Percentiles rank a stretch among this genome's conserved stretches.
Evolutionary conservation across 495 filamentous ascomycete species (phyloP).

Genomic region (Podospora appendiculata): DNA sequence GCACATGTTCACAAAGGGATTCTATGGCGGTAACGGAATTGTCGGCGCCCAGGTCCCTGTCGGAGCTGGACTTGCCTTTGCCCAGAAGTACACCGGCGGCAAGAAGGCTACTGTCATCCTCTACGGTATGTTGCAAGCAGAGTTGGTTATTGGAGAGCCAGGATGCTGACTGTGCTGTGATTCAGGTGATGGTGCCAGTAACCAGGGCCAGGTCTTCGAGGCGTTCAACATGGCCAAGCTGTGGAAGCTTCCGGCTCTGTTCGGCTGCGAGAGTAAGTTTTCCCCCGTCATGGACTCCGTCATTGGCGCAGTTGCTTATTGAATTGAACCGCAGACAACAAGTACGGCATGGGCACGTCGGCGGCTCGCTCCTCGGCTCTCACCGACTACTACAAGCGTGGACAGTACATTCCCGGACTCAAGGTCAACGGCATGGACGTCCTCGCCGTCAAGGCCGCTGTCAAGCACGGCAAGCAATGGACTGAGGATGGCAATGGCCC

Average conservation of each 20-base stretch:
- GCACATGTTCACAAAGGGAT: conserved; percentile 99
- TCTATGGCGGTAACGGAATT: conserved; percentile 98
- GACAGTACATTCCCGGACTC: conserved; percentile 97
- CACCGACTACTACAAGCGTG: conserved; percentile 99
- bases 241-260: conserved; percentile 90
- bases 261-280: conserved; percentile 92
- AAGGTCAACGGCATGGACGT: conserved; percentile 99
- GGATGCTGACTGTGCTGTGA: conserved; percentile 1
- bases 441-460: conserved; percentile 93
- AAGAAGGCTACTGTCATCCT: conserved; percentile 80
- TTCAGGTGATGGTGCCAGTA: conserved; percentile 76
- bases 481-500: conserved; percentile 75
- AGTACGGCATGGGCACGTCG: conserved; percentile 99
- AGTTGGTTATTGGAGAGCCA: background rate
- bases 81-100: conserved; percentile 84
- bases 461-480: conserved; percentile 84
- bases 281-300: background rate
- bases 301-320: background rate
- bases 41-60: conserved; percentile 98
- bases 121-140: conserved; percentile 50
- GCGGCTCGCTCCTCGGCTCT: conserved; percentile 88
- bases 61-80: conserved; percentile 93
- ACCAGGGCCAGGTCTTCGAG: conserved; percentile 99
- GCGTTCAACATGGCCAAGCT: conserved; percentile 99
- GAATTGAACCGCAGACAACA: conserved; percentile 68